phyloP scores from a whole-genome alignment of 2,329 filamentous ascomycete species.

The Aspergillus glaucus region DNA sequence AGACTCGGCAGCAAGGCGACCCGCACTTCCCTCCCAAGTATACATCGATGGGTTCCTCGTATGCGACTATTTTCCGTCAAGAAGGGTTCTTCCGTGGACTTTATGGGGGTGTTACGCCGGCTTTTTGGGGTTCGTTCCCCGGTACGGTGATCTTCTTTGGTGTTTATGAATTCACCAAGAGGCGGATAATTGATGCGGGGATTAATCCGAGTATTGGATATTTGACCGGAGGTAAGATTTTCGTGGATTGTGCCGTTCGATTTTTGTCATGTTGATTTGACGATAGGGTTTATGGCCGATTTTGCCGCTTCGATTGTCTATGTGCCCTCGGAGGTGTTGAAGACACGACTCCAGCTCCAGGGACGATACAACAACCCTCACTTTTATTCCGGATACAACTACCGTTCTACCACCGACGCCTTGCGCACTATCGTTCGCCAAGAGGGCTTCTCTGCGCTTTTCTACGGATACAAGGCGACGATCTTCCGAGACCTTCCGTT shows the following conservation, averaged over 20 bases:
- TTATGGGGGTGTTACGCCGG: slow-evolving; percentile 89
- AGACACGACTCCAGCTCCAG: slow-evolving; percentile 93
- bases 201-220: slow-evolving; percentile 79
- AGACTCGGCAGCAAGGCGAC: slow-evolving; percentile 95
- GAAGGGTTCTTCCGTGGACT: slow-evolving; percentile 80
- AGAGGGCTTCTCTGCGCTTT: slow-evolving; percentile 80
- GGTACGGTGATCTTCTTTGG: slow-evolving; percentile 95
- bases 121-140: slow-evolving; percentile 84
- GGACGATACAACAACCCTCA: slow-evolving; percentile 91
- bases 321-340: slow-evolving; percentile 94
- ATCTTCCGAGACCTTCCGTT: slow-evolving; percentile 92
- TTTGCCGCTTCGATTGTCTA: slow-evolving; percentile 88
- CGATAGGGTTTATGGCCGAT: slow-evolving; percentile 79
- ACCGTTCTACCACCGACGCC: slow-evolving; percentile 77
- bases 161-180: slow-evolving; percentile 91
- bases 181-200: slow-evolving; percentile 76
- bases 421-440: slow-evolving; percentile 73
- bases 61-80: slow-evolving; percentile 86
- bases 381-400: slow-evolving; percentile 94
- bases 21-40: slow-evolving; percentile 91
- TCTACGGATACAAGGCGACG: slow-evolving; percentile 95
- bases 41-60: slow-evolving; percentile 80
- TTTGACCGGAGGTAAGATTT: slow-evolving; percentile 64
- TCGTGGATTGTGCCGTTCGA: background rate
- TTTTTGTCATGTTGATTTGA: slow-evolving; percentile 3